phyloP scores from a whole-genome alignment of 352 stramenopile genomes.

The Pythium vanterpoolii region DNA sequence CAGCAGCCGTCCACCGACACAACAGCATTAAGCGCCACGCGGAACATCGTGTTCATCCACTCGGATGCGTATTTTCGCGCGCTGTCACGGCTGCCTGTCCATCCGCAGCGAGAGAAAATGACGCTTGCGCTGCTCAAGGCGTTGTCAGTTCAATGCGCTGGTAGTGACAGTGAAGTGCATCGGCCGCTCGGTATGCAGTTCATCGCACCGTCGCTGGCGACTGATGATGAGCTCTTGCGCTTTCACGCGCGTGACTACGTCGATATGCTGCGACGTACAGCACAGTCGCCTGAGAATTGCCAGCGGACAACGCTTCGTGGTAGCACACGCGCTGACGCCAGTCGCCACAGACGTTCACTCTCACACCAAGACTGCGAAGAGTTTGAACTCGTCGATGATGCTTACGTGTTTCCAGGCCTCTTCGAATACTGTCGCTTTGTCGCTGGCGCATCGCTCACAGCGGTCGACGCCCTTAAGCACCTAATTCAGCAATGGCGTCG shows the following conservation, averaged over 20 bases:
- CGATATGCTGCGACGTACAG: constrained; percentile 22
- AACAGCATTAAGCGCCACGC: not conserved
- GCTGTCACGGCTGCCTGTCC: constrained; percentile 33
- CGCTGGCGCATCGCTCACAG: constrained; percentile 53
- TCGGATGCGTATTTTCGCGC: constrained; percentile 30
- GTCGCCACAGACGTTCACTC: not conserved
- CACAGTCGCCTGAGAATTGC: not conserved
- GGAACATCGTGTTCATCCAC: constrained; percentile 30
- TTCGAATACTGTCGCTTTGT: constrained; percentile 63
- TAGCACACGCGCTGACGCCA: not conserved
- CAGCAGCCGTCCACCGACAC: too few relatives aligned
- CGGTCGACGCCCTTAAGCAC: constrained; percentile 44
- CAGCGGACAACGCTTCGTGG: not conserved
- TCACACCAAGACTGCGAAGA: constrained; percentile 19
- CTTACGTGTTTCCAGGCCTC: constrained; percentile 43
- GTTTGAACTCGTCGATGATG: constrained; percentile 66
- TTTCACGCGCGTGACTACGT: constrained; percentile 46
- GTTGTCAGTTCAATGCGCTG: constrained; percentile 1
- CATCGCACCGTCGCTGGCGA: constrained; percentile 32
- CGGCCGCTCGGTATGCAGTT: constrained; percentile 29
- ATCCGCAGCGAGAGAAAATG: constrained; percentile 39
- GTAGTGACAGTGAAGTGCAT: not conserved
- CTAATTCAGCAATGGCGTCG: constrained; percentile 19
- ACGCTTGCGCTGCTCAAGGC: constrained; percentile 36
- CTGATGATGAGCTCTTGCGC: constrained; percentile 22